Base-by-base conservation (phyloP, 140 eudicot species). In the Stevia rebaudiana region DNA sequence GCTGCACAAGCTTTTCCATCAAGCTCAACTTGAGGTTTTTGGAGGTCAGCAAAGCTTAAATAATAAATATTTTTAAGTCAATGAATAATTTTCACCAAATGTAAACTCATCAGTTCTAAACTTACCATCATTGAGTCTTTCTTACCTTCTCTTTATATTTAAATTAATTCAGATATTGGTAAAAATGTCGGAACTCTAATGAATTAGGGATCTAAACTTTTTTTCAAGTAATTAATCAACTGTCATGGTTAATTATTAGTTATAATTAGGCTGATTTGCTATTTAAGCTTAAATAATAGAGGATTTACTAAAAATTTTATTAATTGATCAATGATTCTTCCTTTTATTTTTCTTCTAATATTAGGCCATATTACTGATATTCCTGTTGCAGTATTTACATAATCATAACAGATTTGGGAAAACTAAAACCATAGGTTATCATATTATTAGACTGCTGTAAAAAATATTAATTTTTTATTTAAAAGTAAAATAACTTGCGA, bases 1-100 rank as follows among this genome's bases (percentile, higher is more conserved):
- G 98, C 98, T 31, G 98, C 98, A 77, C 98, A 91, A 25, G 98
- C 96, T 76, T 91, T 91, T n/a, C 98, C 98, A 65, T 91, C 98
- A 64, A 87, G 96, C 78, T 91, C 98, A 53, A 74, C 76, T 73
- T 91, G 98, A 36, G 98, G 98, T 55, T 84, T 91, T 57, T 91
- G 98, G 57, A 91, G 98, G 77, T 91, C 98, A 22, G 95, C 96
- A 68, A 91, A 91, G 65, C 98, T 91, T 74, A 75, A 78, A 49
- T 23, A 51, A 53, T 31, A 30, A 63, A 67, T 48, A 39, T 39
- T 0, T n/a, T 60, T 16, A 24, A 65, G 31, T 67, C 42, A 68
- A 22, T 30, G 33, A 53, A 30, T n/a, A 13, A 28, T 13, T 3
- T 13, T 1, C 13, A 28, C 61, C 22, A n/a, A 8, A 54, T 54